Conservation (phyloP, 129 eudicot genomes). For the Scalesia atractyloides region DNA sequence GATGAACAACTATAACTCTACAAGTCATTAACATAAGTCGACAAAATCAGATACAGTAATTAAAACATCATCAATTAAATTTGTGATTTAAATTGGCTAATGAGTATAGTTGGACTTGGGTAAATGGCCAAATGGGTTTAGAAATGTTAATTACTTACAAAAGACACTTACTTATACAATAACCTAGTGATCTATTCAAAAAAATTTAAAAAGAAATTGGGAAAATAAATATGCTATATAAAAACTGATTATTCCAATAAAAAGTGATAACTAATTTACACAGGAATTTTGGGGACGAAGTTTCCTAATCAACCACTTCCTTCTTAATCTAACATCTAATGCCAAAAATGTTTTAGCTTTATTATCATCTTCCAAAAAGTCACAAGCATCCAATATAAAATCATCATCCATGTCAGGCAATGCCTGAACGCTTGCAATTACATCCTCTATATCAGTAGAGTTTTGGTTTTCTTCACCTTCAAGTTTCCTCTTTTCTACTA, state of each 20-base stretch:
- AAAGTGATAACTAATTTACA: not conserved
- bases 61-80: too few relatives aligned
- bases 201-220: not conserved
- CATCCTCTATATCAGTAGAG: constrained; percentile 34
- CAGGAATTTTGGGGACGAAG: constrained; percentile 33
- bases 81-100: not conserved
- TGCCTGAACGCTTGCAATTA: constrained; percentile 48
- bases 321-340: constrained; percentile 47
- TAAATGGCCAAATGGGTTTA: too few relatives aligned
- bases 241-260: not conserved
- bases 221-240: not conserved
- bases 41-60: too few relatives aligned
- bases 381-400: constrained; percentile 59
- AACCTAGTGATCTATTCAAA: not conserved
- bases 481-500: constrained; percentile 40
- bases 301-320: constrained; percentile 62
- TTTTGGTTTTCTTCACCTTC: constrained; percentile 26
- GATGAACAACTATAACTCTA: too few relatives aligned
- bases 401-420: constrained; percentile 61
- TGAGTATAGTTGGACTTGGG: too few relatives aligned
- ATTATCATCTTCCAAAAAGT: constrained; percentile 56
- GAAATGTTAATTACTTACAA: too few relatives aligned
- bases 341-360: constrained; percentile 60
- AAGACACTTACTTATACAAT: too few relatives aligned
- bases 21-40: too few relatives aligned